phyloP scores from a whole-genome alignment of 352 stramenopile genomes.

The Globisporangium barbulae region DNA sequence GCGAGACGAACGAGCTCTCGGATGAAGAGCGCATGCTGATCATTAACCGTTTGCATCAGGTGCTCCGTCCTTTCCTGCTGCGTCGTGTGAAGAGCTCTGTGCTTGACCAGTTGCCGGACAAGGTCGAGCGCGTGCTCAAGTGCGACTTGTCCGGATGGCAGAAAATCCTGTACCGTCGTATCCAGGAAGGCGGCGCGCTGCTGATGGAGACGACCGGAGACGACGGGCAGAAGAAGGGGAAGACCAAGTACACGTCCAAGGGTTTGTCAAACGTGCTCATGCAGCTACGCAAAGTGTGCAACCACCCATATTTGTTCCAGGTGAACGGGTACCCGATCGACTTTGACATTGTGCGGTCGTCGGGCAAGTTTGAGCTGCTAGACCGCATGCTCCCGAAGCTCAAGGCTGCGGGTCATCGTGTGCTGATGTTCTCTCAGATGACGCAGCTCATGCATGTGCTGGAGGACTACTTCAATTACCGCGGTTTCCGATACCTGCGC shows the following conservation, averaged over 20 bases:
- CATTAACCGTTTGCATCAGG: slow-evolving; percentile 84
- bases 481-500: slow-evolving; percentile 92
- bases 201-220: slow-evolving; percentile 73
- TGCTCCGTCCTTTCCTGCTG: slow-evolving; percentile 82
- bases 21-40: slow-evolving; percentile 89
- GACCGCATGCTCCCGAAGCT: slow-evolving; percentile 97
- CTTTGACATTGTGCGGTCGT: slow-evolving; percentile 83
- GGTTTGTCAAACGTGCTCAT: slow-evolving; percentile 87
- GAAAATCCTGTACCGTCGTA: slow-evolving; percentile 87
- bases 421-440: slow-evolving; percentile 92
- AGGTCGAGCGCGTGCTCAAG: slow-evolving; percentile 85
- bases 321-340: slow-evolving; percentile 82
- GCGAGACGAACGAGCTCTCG: slow-evolving; percentile 78
- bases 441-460: slow-evolving; percentile 89
- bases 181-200: slow-evolving; percentile 83
- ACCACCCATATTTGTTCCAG: slow-evolving; percentile 88
- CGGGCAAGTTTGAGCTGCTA: slow-evolving; percentile 94
- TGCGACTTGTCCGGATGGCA: slow-evolving; percentile 86
- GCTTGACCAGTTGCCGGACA: slow-evolving; percentile 82
- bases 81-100: slow-evolving; percentile 86
- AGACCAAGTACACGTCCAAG: slow-evolving; percentile 84
- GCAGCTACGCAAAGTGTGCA: slow-evolving; percentile 88
- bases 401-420: slow-evolving; percentile 88
- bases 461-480: slow-evolving; percentile 89
- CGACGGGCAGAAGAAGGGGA: slow-evolving; percentile 62